Conservation (phyloP, 495 filamentous ascomycete species). For the Xanthoparmelia taractica region DNA sequence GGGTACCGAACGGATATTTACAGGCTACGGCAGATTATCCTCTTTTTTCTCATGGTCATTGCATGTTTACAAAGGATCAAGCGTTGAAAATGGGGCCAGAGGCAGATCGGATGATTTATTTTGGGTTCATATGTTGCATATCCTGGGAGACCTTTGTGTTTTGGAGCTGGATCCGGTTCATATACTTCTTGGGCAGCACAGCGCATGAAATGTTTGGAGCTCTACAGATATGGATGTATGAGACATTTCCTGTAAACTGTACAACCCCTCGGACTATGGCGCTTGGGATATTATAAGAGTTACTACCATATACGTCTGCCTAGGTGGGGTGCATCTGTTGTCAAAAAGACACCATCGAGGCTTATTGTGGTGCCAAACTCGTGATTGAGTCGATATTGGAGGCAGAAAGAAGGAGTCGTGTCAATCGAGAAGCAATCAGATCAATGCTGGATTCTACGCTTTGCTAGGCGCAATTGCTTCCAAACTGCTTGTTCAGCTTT, state of each 20-base stretch:
- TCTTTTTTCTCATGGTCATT: conserved; percentile 8
- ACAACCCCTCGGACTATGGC: not conserved
- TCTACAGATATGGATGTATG: not conserved
- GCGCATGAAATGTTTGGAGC: not conserved
- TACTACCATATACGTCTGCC: not conserved
- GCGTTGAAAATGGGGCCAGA: not conserved
- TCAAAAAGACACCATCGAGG: not conserved
- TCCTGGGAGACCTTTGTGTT: not conserved
- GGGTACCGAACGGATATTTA: conserved; percentile 1
- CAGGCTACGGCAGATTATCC: not conserved
- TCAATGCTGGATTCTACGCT: not conserved
- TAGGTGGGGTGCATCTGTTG: not conserved
- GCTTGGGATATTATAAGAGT: not conserved
- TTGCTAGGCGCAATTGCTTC: not conserved
- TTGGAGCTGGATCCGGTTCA: not conserved
- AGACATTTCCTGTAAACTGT: not conserved
- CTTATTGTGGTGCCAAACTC: not conserved
- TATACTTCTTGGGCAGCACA: not conserved
- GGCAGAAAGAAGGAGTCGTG: not conserved
- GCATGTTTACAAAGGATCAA: conserved; percentile 13
- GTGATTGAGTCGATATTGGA: not conserved
- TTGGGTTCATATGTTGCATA: not conserved
- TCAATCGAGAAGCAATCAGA: not conserved
- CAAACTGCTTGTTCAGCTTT: no score
- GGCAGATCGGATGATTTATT: not conserved